A percentile compares a stretch with the other conserved stretches of the same genome.
Evolutionary conservation across 108 stramenopile species (phyloP).

Genomic region (Nitzschia sp.): DNA sequence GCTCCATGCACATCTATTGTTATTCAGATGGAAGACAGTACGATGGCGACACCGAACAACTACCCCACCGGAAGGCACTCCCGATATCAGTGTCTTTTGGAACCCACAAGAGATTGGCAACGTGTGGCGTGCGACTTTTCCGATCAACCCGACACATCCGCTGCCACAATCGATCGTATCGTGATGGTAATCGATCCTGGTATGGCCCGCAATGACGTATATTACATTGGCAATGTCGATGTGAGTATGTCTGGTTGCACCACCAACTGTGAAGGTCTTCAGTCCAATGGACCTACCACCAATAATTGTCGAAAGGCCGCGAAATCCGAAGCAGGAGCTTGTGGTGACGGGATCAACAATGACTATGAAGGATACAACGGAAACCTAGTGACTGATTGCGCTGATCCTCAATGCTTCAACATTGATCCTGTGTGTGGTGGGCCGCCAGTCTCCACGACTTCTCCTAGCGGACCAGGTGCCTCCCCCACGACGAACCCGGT

Average conservation of each 20-base stretch:
- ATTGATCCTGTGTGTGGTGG: slow-evolving; percentile 12
- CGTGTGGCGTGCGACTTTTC: slow-evolving; percentile 8
- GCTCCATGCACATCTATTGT: slow-evolving; percentile 26
- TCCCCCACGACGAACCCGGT: neutral
- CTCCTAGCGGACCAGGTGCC: neutral
- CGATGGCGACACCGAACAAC: neutral
- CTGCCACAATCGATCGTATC: neutral
- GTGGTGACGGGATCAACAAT: slow-evolving; percentile 21
- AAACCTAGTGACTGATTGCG: slow-evolving; percentile 8
- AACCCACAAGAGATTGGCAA: slow-evolving; percentile 11
- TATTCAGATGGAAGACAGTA: slow-evolving; percentile 3
- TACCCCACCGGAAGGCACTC: slow-evolving; percentile 6
- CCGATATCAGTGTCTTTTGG: slow-evolving; percentile 6
- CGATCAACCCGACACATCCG: slow-evolving; percentile 8
- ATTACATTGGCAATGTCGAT: slow-evolving; percentile 12
- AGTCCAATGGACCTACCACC: neutral
- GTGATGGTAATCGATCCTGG: slow-evolving; percentile 1
- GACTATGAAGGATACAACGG: slow-evolving; percentile 16
- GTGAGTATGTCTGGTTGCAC: slow-evolving; percentile 8
- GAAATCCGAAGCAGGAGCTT: slow-evolving; percentile 17
- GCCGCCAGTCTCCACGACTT: neutral
- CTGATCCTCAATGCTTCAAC: slow-evolving; percentile 6
- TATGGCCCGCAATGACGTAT: neutral
- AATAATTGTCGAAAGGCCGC: neutral
- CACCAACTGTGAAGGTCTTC: slow-evolving; percentile 7